Evolutionary conservation across 2,329 filamentous ascomycete species (phyloP).

Genomic region (Thermoascus crustaceus): DNA sequence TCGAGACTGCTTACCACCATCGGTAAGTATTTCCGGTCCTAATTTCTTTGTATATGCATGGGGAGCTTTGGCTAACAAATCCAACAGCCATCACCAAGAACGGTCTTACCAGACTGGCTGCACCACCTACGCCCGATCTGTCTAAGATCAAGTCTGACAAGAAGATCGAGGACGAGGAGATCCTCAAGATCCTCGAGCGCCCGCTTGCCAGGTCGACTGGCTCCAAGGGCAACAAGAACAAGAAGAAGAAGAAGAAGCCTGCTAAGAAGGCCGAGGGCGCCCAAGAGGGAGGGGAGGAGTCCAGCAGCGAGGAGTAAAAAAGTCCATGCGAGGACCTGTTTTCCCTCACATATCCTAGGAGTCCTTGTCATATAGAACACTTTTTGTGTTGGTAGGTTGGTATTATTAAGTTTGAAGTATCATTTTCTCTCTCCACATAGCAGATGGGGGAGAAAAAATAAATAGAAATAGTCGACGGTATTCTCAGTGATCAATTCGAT

Average conservation of each 20-base stretch:
- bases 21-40: slow-evolving; percentile 53
- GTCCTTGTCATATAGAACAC: slow-evolving; percentile 20
- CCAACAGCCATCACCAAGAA: slow-evolving; percentile 88
- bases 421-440: background rate
- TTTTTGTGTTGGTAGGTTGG: slow-evolving; percentile 14
- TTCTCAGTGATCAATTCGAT: background rate
- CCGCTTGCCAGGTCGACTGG: slow-evolving; percentile 53
- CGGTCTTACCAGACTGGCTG: slow-evolving; percentile 77
- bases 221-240: slow-evolving; percentile 77
- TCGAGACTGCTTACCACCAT: slow-evolving; percentile 83
- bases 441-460: background rate
- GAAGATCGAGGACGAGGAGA: slow-evolving; percentile 90
- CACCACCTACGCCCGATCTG: slow-evolving; percentile 66
- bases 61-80: slow-evolving; percentile 16
- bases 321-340: slow-evolving; percentile 12
- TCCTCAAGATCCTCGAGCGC: slow-evolving; percentile 81
- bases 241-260: slow-evolving; percentile 80
- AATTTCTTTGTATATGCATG: slow-evolving; percentile 2
- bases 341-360: slow-evolving; percentile 5
- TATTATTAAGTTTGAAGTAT: slow-evolving; percentile 1
- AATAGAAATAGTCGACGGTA: background rate
- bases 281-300: slow-evolving; percentile 32
- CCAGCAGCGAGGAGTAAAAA: slow-evolving; percentile 35
- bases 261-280: slow-evolving; percentile 40
- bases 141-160: slow-evolving; percentile 87